Evolutionary conservation across 2,329 filamentous ascomycete species (phyloP).

Genomic region (Neopestalotiopsis rosae): DNA sequence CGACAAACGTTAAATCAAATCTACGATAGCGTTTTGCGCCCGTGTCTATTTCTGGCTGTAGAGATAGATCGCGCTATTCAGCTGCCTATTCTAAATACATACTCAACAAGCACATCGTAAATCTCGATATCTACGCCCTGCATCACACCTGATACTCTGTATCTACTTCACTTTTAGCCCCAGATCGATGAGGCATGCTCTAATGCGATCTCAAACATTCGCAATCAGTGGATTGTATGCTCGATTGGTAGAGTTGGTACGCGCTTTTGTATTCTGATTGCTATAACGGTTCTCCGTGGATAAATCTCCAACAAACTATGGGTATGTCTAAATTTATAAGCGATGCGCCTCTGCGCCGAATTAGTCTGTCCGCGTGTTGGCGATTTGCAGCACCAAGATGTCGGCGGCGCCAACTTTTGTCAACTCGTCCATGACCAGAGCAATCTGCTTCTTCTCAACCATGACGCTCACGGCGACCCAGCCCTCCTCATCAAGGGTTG

Average conservation of each 20-base stretch:
- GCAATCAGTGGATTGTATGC: not conserved
- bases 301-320: not conserved
- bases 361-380: slow-evolving; percentile 59
- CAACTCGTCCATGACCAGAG: slow-evolving; percentile 85
- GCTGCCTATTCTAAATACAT: too few relatives aligned
- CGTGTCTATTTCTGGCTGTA: not conserved
- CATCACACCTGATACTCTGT: not conserved
- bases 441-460: slow-evolving; percentile 88
- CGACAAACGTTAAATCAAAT: not conserved
- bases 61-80: not conserved
- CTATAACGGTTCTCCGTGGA: not conserved
- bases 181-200: not conserved
- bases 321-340: not conserved
- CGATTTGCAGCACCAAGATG: slow-evolving; percentile 84
- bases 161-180: not conserved
- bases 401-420: slow-evolving; percentile 79
- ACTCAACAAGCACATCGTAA: too few relatives aligned
- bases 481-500: slow-evolving; percentile 82
- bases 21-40: not conserved
- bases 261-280: not conserved
- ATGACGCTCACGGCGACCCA: slow-evolving; percentile 97
- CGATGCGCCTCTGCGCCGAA: not conserved
- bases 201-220: not conserved
- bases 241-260: not conserved
- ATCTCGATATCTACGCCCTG: not conserved